Percentiles rank a stretch among this genome's conserved stretches.
These are phyloP conservation scores for Leersia perrieri DNA, from an alignment of 176 grass and related monocot species.

Conservation along the genomic window DNA sequence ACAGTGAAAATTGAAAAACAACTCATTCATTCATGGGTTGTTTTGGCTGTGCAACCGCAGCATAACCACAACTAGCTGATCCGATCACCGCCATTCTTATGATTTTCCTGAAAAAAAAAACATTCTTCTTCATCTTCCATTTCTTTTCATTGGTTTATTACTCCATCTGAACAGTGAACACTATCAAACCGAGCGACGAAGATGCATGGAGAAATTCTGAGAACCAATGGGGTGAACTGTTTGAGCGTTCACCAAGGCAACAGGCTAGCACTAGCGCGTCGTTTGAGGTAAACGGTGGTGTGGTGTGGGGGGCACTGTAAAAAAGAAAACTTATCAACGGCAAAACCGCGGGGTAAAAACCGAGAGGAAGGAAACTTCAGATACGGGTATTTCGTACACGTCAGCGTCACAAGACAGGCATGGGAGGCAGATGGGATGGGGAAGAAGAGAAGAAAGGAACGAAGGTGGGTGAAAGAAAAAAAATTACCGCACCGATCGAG, in stretches of 20 bases:
- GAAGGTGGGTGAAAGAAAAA: constrained; percentile 1
- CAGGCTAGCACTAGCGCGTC: neutral
- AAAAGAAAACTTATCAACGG: neutral
- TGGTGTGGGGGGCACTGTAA: neutral
- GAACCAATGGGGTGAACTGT: neutral
- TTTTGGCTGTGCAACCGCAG: too few relatives aligned
- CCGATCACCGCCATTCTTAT: too few relatives aligned
- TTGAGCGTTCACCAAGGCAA: neutral
- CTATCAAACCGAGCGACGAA: neutral
- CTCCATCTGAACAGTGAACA: neutral
- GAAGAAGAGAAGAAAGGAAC: neutral
- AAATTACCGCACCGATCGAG: constrained; percentile 36
- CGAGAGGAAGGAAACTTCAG: constrained; percentile 32
- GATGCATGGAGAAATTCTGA: neutral
- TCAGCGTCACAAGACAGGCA: constrained; percentile 19
- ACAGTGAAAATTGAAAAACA: too few relatives aligned
- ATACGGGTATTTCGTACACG: constrained; percentile 58
- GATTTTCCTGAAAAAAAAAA: too few relatives aligned
- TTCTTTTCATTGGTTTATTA: neutral
- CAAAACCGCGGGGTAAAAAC: neutral
- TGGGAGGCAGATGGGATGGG: constrained; percentile 14
- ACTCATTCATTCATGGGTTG: too few relatives aligned
- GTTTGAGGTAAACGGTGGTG: constrained; percentile 26
- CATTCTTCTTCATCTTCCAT: neutral
- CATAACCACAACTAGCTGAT: too few relatives aligned